Evolutionary conservation across 2,329 filamentous ascomycete genomes (phyloP).

Genomic region (Fusarium sp.): DNA sequence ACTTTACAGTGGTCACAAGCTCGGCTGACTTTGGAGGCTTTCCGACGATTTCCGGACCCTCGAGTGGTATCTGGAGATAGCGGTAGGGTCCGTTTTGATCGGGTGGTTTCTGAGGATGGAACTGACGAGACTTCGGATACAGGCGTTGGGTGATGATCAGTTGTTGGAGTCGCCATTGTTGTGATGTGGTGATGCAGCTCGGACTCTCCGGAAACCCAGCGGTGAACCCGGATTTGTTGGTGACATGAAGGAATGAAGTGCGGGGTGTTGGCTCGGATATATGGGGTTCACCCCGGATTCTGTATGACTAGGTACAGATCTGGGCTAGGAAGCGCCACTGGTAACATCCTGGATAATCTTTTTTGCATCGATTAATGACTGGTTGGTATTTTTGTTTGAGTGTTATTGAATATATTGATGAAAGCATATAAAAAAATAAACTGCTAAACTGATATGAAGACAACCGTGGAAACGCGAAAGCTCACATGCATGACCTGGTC

Average conservation of each 20-base stretch:
- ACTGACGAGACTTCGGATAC: conserved; percentile 34
- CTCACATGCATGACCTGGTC: no score
- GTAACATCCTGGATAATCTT: no score
- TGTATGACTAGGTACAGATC: neutral
- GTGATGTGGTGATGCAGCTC: conserved; percentile 1
- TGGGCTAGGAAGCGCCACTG: no score
- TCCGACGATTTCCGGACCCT: conserved; percentile 40
- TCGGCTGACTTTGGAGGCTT: conserved; percentile 46
- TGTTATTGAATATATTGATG: no score
- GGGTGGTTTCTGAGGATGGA: neutral
- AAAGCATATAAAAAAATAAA: no score
- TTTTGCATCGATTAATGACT: no score
- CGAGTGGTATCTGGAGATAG: conserved; percentile 27
- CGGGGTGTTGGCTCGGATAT: conserved; percentile 10
- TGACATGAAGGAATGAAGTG: conserved; percentile 1
- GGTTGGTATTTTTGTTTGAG: no score
- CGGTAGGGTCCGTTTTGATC: conserved; percentile 27
- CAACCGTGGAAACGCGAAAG: no score
- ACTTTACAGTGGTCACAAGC: conserved; percentile 58
- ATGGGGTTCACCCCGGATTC: conserved; percentile 3
- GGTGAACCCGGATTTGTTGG: conserved; percentile 9
- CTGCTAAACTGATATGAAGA: no score
- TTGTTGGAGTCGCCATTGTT: conserved; percentile 25
- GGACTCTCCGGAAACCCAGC: conserved; percentile 31
- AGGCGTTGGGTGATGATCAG: conserved; percentile 23